Base-by-base conservation (phyloP, 129 eudicot genomes). In the Escallonia rubra region DNA sequence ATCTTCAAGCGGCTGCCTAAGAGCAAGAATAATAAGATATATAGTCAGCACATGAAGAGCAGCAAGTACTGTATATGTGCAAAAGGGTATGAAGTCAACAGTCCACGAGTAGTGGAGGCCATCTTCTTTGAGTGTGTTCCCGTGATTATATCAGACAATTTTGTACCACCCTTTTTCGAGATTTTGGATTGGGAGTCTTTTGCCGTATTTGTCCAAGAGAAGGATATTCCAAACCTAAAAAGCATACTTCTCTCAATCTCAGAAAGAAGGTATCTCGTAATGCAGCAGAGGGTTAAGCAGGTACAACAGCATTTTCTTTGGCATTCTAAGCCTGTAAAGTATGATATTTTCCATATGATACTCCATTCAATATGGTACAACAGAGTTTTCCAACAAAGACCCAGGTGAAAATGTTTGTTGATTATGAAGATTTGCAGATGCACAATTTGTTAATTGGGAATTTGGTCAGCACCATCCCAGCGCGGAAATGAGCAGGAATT, bases 31-130 rank as follows among this genome's bases (percentile, higher is more conserved):
- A 78, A 74, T 53, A 64, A 15, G 49, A 62, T 67, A 34, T 88
- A 88, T 46, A 14, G 60, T 7, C 57, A 72, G 41, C 76, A 82
- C 81, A 83, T 85, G 92, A 80, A 83, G 67, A 78, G 68, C 52
- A 89, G 96, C 84, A 89, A 85, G 67, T 85, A 80, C 49, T 89
- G 96, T 68, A 65, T 89, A 13, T 89, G 96, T 66, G 75, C 96
- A 10, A 86, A 79, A 75, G 96, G 93, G 0, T 89, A 78, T 16
- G 96, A 89, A 77, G 96, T 89, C 10, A 89, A 83, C 45, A 89
- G 93, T 64, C 96, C 93, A 8, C 59, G 96, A 64, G 87, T 89
- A 2, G 93, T 83, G 34, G 93, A 86, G 71, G 90, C 96, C 11
- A 89, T 89, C 39, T 66, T 85, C 55, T 79, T 75, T 23, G 93